These are phyloP conservation scores for Sporothrix humicola DNA, from an alignment of 2,329 filamentous ascomycete species.

Conservation along the genomic window DNA sequence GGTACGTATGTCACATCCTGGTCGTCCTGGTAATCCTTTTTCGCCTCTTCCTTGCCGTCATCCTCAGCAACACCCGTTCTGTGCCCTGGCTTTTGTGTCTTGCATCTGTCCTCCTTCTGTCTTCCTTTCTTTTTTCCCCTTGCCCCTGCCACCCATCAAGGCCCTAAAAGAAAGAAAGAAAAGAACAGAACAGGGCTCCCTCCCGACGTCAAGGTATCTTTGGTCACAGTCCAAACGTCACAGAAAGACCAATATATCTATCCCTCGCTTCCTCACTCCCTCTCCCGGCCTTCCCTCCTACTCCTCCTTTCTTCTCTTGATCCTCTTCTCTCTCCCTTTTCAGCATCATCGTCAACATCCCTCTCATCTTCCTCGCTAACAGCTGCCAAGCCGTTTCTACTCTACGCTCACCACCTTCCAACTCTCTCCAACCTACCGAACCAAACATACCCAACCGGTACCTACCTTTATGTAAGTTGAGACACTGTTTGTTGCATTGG, in stretches of 20 bases:
- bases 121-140: not conserved
- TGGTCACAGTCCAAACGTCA: too few relatives aligned
- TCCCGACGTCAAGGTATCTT: not conserved
- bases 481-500: constrained; percentile 21
- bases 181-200: not conserved
- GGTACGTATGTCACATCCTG: constrained; percentile 30
- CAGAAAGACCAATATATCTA: constrained; percentile 19
- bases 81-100: constrained; percentile 12
- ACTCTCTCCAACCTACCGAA: not conserved
- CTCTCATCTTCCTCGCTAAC: constrained; percentile 13
- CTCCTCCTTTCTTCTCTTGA: constrained; percentile 12
- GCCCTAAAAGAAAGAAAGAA: too few relatives aligned
- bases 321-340: not conserved
- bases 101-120: not conserved
- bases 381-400: not conserved
- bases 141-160: not conserved
- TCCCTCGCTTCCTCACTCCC: constrained; percentile 17
- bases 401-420: not conserved
- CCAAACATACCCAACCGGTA: not conserved
- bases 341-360: not conserved
- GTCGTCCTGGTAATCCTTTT: not conserved
- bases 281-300: not conserved
- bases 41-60: not conserved
- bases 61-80: constrained; percentile 1
- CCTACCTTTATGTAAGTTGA: constrained; percentile 15